Percentiles rank a stretch among this genome's conserved stretches.
Evolutionary conservation across 441 rosid species (phyloP).

Genomic region (Rhodomyrtus psidioides): DNA sequence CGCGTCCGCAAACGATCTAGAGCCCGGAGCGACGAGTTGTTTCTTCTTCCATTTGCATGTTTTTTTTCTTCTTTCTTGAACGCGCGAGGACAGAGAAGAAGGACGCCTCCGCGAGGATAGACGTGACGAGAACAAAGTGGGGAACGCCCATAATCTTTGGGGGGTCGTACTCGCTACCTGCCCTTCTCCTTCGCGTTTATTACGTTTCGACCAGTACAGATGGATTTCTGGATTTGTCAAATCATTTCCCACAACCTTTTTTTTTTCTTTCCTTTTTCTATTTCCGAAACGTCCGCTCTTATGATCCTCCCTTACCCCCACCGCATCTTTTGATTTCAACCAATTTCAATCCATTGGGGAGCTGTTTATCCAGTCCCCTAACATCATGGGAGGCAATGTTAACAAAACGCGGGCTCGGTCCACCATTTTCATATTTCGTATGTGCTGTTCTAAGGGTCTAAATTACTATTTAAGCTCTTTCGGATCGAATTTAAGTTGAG

Average conservation of each 20-base stretch:
- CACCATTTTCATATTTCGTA: neutral
- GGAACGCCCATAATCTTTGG: constrained; percentile 9
- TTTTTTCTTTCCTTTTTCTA: neutral
- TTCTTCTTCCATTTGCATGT: neutral
- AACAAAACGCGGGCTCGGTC: neutral
- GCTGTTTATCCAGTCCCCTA: too few relatives aligned
- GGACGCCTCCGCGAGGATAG: constrained; percentile 4
- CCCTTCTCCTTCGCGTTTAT: neutral
- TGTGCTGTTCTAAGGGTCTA: accelerated
- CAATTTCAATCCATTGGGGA: neutral
- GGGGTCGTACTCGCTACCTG: neutral
- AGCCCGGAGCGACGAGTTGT: neutral
- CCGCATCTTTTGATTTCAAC: neutral
- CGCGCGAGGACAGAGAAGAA: neutral
- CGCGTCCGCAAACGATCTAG: neutral
- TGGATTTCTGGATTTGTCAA: neutral
- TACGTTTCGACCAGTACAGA: neutral
- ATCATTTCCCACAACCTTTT: neutral
- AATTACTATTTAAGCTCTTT: neutral
- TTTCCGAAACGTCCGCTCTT: neutral
- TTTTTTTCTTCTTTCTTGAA: constrained; percentile 15
- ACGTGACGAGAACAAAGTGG: constrained; percentile 24
- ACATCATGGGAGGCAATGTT: neutral
- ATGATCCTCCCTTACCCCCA: neutral
- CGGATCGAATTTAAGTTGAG: accelerated